Base-by-base conservation (phyloP, 176 grass and related monocot species). In the Phoenix dactylifera region DNA sequence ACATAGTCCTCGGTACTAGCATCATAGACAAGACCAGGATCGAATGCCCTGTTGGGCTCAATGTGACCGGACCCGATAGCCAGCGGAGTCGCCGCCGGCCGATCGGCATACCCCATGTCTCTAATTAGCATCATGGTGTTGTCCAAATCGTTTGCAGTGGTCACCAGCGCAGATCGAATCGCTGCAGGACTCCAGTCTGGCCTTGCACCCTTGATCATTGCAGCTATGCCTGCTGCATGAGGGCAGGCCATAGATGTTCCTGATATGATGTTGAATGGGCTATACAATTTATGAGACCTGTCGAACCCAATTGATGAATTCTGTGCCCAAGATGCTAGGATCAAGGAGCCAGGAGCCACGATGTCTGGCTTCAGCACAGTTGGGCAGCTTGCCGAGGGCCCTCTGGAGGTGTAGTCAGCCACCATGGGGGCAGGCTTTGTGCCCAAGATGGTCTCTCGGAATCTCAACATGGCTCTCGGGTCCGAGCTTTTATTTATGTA, bases 121-220 rank as follows among this genome's bases (percentile, higher is more conserved):
- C 52, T 77, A 52, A 95, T 82, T 16, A 78, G 75, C 4, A 5
- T 15, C 35, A 67, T 4, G 3, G 57, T 77, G 72, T 89, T 86
- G 72, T 89, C 85, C 17, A 54, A 49, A 5, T 14, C 1, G 16
- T 5, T 65, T 3, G 89, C 82, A 7, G 89, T 85, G 52, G 89
- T 95, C 85, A 95, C 89, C 57, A 89, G 76, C n/a, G 89, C 82
- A 2, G 82, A 95, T 19, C 83, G 80, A 56, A 89, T 85, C 73
- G 86, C 86, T n/a, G 85, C 75, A 0, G 89, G 84, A 50, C 74
- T 95, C 89, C 81, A 89, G 19, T 54, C 52, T 0, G 60, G 78
- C 49, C 73, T 68, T 29, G 19, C 72, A 0, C 75, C 79, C 0
- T 65, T 82, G 51, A 95, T 65, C 68, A 95, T 65, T 0, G 89